A percentile compares a stretch with the other conserved stretches of the same genome.
Conservation (phyloP, 176 grass and related monocot genomes). For the Aegilops speltoides region DNA sequence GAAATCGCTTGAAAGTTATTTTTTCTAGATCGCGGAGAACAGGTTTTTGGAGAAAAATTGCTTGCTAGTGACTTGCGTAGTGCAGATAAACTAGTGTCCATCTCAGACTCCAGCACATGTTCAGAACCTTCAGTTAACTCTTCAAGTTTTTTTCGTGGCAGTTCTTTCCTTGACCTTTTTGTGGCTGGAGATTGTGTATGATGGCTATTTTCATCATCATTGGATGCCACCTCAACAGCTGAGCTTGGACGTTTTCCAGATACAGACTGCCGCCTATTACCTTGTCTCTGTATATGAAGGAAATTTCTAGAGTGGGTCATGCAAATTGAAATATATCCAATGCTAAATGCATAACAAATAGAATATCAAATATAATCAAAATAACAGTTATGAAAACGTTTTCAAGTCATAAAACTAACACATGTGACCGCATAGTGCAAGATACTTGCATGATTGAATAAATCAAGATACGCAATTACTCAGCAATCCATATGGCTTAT, state of each 20-base stretch:
- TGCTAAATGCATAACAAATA: background rate
- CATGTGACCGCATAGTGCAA: slow-evolving; percentile 10
- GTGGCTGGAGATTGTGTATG: background rate
- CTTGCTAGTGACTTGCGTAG: slow-evolving; percentile 18
- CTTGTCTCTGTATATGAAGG: slow-evolving; percentile 27
- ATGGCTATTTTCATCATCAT: slow-evolving; percentile 26
- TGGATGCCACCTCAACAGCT: slow-evolving; percentile 32
- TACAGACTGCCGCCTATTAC: slow-evolving; percentile 27
- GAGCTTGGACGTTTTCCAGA: slow-evolving; percentile 31
- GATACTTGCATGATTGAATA: slow-evolving; percentile 13
- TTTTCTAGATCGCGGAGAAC: background rate
- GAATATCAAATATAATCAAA: background rate
- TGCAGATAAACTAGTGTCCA: slow-evolving; percentile 23
- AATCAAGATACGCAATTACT: slow-evolving; percentile 10
- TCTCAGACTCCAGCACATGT: slow-evolving; percentile 19
- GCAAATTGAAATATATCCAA: slow-evolving; percentile 5
- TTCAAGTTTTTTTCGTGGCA: background rate
- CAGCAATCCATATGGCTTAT: background rate
- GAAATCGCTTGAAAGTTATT: slow-evolving; percentile 27
- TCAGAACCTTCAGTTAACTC: slow-evolving; percentile 1
- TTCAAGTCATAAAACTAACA: slow-evolving; percentile 2
- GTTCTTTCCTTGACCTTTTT: slow-evolving; percentile 40
- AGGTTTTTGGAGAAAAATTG: slow-evolving; percentile 27
- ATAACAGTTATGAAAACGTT: slow-evolving; percentile 1
- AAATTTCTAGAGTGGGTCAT: slow-evolving; percentile 4